Evolutionary conservation across 768 basidiomycete species (phyloP).

Genomic region (Podaxis mareebaensis): DNA sequence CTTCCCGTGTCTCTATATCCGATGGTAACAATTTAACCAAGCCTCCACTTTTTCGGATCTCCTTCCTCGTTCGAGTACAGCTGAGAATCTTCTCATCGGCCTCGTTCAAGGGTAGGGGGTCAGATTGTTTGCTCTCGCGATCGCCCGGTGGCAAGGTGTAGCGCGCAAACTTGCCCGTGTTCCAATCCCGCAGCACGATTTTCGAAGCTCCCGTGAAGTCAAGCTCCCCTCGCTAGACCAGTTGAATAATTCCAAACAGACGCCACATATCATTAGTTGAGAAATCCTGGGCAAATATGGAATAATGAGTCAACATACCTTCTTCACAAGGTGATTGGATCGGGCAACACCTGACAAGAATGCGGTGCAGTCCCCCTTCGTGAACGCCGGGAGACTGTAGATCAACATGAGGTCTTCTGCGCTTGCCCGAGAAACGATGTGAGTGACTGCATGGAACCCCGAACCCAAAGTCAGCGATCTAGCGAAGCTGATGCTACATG

Average conservation of each 20-base stretch:
- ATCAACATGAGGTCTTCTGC: constrained; percentile 87
- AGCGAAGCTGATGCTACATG: not conserved
- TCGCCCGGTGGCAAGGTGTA: constrained; percentile 50
- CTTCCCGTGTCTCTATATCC: constrained; percentile 38
- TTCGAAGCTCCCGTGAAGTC: constrained; percentile 78
- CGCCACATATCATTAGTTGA: constrained; percentile 2
- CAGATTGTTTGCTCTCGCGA: constrained; percentile 14
- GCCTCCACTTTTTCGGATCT: constrained; percentile 61
- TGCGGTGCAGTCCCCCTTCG: constrained; percentile 61
- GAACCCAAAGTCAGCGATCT: constrained; percentile 10
- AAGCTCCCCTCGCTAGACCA: constrained; percentile 61
- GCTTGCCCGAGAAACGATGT: constrained; percentile 68
- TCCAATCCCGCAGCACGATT: constrained; percentile 85
- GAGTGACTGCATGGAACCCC: constrained; percentile 45
- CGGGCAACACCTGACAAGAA: constrained; percentile 82
- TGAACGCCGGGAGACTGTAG: constrained; percentile 82
- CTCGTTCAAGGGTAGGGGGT: constrained; percentile 34
- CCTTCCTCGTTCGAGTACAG: constrained; percentile 55
- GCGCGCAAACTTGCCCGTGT: constrained; percentile 66
- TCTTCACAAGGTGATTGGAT: constrained; percentile 72
- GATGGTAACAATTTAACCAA: constrained; percentile 53
- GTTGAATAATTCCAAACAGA: constrained; percentile 14
- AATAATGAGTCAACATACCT: constrained; percentile 44
- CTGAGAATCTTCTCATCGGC: constrained; percentile 54
- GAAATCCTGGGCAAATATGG: constrained; percentile 15